phyloP scores from a whole-genome alignment of 768 basidiomycete species.

The Coprinopsis marcescibilis region DNA sequence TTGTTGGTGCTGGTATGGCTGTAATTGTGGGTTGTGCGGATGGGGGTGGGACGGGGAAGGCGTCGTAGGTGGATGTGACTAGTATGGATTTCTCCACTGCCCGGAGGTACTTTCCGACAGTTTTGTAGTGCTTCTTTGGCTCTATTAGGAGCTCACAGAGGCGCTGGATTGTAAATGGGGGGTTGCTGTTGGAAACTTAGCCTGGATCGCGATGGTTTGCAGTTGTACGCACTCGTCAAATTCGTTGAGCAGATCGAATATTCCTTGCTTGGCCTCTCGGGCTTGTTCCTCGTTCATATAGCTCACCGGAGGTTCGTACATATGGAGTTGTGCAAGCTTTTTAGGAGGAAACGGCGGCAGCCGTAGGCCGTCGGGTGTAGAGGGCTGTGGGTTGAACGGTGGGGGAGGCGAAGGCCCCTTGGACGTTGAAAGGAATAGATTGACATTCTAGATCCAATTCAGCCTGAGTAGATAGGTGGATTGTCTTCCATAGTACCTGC shows the following conservation, averaged over 20 bases:
- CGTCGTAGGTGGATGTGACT: constrained; percentile 75
- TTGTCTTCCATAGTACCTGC: constrained; percentile 49
- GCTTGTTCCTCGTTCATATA: constrained; percentile 62
- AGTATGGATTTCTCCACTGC: constrained; percentile 78
- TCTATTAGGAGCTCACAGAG: constrained; percentile 74
- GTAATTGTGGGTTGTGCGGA: neutral
- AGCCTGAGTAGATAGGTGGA: neutral
- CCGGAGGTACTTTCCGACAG: constrained; percentile 82
- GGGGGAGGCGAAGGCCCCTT: constrained; percentile 30
- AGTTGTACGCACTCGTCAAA: constrained; percentile 60
- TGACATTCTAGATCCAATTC: constrained; percentile 38
- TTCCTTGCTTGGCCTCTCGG: constrained; percentile 43
- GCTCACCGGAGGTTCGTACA: constrained; percentile 48
- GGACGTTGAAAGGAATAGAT: constrained; percentile 39
- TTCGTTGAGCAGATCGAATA: constrained; percentile 63
- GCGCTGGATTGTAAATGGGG: constrained; percentile 89
- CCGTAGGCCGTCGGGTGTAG: constrained; percentile 55
- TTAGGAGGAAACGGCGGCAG: constrained; percentile 71
- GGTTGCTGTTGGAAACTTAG: constrained; percentile 29
- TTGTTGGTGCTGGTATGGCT: neutral
- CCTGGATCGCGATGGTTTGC: constrained; percentile 3
- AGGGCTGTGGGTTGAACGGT: constrained; percentile 36
- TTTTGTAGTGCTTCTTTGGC: constrained; percentile 67
- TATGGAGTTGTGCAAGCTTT: constrained; percentile 40
- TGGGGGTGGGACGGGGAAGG: constrained; percentile 47